Evolutionary conservation across 2,329 filamentous ascomycete genomes (phyloP).

Genomic region (Penicillium aurantiogriseum): DNA sequence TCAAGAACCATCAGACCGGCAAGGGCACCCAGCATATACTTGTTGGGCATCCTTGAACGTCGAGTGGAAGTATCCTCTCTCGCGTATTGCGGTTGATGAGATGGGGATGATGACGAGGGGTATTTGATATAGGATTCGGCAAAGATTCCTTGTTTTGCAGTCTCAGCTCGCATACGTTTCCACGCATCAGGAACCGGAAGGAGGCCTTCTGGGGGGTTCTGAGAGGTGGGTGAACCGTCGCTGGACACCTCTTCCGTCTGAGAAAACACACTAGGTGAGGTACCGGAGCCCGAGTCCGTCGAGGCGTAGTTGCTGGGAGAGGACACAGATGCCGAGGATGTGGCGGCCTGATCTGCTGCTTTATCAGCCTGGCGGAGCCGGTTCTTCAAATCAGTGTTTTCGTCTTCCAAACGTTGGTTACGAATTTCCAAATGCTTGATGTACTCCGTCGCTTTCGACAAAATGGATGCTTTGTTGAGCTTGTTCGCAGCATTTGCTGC

Average conservation of each 20-base stretch:
- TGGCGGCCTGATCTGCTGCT: slow-evolving; percentile 43
- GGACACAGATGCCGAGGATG: slow-evolving; percentile 39
- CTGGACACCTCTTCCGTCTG: slow-evolving; percentile 37
- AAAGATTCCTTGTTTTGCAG: slow-evolving; percentile 35
- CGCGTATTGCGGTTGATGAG: slow-evolving; percentile 30
- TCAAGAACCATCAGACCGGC: slow-evolving; percentile 91
- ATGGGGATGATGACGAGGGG: slow-evolving; percentile 20
- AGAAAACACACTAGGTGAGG: slow-evolving; percentile 44
- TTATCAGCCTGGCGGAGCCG: slow-evolving; percentile 78
- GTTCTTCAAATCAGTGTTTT: slow-evolving; percentile 75
- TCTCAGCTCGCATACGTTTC: slow-evolving; percentile 41
- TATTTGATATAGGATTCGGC: slow-evolving; percentile 41
- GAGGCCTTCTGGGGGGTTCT: slow-evolving; percentile 43
- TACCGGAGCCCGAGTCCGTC: slow-evolving; percentile 36
- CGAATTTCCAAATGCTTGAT: slow-evolving; percentile 91
- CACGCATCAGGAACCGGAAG: slow-evolving; percentile 46
- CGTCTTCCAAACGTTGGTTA: slow-evolving; percentile 76
- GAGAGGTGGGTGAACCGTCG: slow-evolving; percentile 32
- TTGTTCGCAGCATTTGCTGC: slow-evolving; percentile 87
- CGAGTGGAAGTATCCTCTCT: slow-evolving; percentile 44
- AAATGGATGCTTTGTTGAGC: slow-evolving; percentile 93
- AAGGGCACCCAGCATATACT: slow-evolving; percentile 89
- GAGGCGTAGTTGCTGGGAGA: slow-evolving; percentile 42
- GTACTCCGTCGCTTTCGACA: slow-evolving; percentile 95
- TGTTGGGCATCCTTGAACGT: slow-evolving; percentile 58